Base-by-base conservation (phyloP, 352 stramenopile genomes). In the Globisporangium uncinulatum region DNA sequence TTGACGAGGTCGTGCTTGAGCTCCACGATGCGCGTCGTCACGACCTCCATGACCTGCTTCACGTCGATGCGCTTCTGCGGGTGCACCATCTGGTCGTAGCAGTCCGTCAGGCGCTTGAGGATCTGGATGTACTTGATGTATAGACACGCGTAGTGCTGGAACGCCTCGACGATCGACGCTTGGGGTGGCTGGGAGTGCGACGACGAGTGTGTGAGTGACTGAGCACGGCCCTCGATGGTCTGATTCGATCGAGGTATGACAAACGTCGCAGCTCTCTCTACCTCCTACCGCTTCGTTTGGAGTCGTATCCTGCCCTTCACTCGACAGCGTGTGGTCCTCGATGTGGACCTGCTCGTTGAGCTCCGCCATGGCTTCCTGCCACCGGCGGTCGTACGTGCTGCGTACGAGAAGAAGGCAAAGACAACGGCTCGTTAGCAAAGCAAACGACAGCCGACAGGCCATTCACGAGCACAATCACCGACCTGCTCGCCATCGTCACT, bases 61-160 rank as follows among this genome's bases (percentile, higher is more conserved):
- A 98, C 89, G 63, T 97, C 89, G 50, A 97, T 84, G 37, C 94
- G 89, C 62, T 98, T 98, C 59, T 98, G 94, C 17, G 91, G 92
- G 56, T 98, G 94, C 48, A 97, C 83, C 74, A 97, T 97, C 71
- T 87, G 79, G 54, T 98, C 90, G 70, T 97, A 97, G 66, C 88
- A 97, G 54, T 86, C 79, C 32, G 95, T 70, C 49, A 98, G 71
- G 2, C 87, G 83, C 34, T 78, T 82, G 54, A 98, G 79, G 59
- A 98, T 96, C 66, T 98, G 85, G 49, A 94, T 79, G 64, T 97
- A 97, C 74, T 97, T 96, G 61, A 98, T 95, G 74, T 98, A 98
- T 36, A 98, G 71, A 50, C 86, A 95, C n/a, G 89, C 87, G 67
- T 97, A 98, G 69, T 98, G 89, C 72, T 97, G 85, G 69, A 97